Conservation (phyloP, 1,284 basidiomycete genomes). For the Cryptococcus floricola region DNA sequence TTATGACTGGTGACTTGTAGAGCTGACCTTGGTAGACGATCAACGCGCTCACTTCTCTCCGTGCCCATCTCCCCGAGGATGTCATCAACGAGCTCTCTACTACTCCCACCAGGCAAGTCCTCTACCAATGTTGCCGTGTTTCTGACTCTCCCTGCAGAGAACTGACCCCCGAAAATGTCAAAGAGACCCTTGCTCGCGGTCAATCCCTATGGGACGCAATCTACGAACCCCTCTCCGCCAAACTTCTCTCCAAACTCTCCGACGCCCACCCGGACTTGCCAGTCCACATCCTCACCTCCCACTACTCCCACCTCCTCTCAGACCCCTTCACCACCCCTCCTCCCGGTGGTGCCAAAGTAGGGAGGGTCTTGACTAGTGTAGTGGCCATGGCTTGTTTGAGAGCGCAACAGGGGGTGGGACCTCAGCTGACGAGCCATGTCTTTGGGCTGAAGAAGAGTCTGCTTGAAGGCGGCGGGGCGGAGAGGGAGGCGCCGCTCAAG, state of each 20-base stretch:
- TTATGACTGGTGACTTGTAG: background rate
- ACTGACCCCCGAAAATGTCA: constrained; percentile 56
- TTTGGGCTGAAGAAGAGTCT: constrained; percentile 67
- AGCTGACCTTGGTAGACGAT: constrained; percentile 55
- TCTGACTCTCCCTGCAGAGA: constrained; percentile 2
- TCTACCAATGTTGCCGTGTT: constrained; percentile 57
- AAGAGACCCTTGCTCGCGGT: constrained; percentile 64
- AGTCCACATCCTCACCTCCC: constrained; percentile 85
- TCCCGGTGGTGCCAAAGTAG: constrained; percentile 49
- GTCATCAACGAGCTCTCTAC: constrained; percentile 63
- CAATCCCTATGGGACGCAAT: constrained; percentile 80
- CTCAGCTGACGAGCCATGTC: constrained; percentile 86
- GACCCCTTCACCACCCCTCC: constrained; percentile 52
- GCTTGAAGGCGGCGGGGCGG: constrained; percentile 62
- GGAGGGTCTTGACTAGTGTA: constrained; percentile 79
- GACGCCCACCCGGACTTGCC: constrained; percentile 63
- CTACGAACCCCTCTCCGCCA: constrained; percentile 83
- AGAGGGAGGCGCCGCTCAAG: constrained; percentile 54
- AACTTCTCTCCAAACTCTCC: constrained; percentile 82
- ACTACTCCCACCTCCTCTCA: constrained; percentile 81
- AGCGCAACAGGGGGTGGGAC: constrained; percentile 80
- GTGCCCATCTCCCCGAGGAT: constrained; percentile 69
- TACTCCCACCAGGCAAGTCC: constrained; percentile 52
- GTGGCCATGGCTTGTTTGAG: constrained; percentile 88
- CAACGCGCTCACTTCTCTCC: constrained; percentile 70